phyloP scores from a whole-genome alignment of 108 stramenopile species.

The Tribonema minus region DNA sequence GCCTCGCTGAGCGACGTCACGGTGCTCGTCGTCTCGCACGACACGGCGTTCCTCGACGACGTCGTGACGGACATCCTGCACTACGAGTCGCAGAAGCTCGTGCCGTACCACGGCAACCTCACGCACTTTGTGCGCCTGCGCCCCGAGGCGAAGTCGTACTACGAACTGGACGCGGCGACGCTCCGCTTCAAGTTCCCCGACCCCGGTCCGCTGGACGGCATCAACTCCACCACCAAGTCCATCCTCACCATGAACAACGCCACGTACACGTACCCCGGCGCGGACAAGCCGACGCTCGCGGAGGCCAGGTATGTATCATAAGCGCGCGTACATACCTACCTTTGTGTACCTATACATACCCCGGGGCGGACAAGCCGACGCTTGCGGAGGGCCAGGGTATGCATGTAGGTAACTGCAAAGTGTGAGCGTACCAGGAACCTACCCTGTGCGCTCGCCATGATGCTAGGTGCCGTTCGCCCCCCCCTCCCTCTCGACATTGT shows the following conservation, averaged over 20 bases:
- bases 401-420: too few relatives aligned
- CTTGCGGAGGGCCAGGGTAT: conserved; percentile 60
- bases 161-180: conserved; percentile 77
- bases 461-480: too few relatives aligned
- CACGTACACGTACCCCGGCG: conserved; percentile 76
- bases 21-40: conserved; percentile 83
- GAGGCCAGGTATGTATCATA: conserved; percentile 60
- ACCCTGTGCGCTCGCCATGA: too few relatives aligned
- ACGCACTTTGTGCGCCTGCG: conserved; percentile 71
- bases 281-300: conserved; percentile 63
- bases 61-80: conserved; percentile 89
- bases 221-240: conserved; percentile 88
- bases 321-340: too few relatives aligned
- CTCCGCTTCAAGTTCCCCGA: conserved; percentile 81
- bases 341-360: conserved; percentile 81
- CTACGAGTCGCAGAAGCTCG: conserved; percentile 86
- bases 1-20: conserved; percentile 69
- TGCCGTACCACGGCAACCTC: conserved; percentile 84
- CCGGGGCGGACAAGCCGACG: conserved; percentile 64
- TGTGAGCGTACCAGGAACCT: too few relatives aligned
- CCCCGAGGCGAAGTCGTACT: conserved; percentile 87
- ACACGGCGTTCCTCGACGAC: conserved; percentile 84
- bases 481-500: too few relatives aligned
- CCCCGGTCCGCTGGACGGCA: conserved; percentile 78
- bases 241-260: conserved; percentile 87